Conservation (phyloP, 495 filamentous ascomycete genomes). For the Geoglossum glabrum region DNA sequence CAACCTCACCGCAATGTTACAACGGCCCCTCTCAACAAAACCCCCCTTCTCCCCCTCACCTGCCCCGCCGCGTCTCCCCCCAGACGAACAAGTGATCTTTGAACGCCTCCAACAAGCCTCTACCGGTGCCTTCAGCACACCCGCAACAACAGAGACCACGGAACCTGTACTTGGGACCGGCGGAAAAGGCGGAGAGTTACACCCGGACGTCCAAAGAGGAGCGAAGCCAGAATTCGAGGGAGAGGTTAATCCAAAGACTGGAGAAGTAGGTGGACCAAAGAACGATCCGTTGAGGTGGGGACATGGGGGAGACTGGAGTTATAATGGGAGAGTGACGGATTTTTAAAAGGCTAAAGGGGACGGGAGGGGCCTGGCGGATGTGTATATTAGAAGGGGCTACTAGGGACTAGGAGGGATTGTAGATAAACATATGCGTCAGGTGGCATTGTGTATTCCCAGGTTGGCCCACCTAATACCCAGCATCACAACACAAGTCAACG, state of each 20-base stretch:
- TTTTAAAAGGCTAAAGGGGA: too few species aligned
- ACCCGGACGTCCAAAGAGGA: conserved; percentile 50
- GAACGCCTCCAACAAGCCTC: conserved; percentile 24
- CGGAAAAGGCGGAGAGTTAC: conserved; percentile 38
- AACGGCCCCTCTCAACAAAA: not conserved
- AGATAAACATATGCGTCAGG: too few species aligned
- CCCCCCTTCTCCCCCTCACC: not conserved
- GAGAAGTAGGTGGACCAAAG: conserved; percentile 93
- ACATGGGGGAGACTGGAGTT: conserved; percentile 69
- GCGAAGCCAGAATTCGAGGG: conserved; percentile 86
- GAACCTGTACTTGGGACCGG: too few species aligned
- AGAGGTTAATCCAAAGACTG: conserved; percentile 79
- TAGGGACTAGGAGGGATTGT: too few species aligned
- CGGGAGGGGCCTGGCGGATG: too few species aligned
- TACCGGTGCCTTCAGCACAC: conserved; percentile 58
- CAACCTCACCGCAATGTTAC: not conserved
- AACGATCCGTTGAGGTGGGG: conserved; percentile 93
- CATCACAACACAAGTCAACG: too few species aligned
- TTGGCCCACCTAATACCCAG: too few species aligned
- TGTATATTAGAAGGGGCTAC: too few species aligned
- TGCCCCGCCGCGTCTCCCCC: conserved; percentile 5
- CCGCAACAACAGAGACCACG: conserved; percentile 10
- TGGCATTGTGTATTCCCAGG: too few species aligned
- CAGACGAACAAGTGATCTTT: conserved; percentile 6
- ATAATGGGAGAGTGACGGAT: conserved; percentile 87